Conservation (phyloP, 805 yeast genomes). For the Isabelozyma heimii region DNA sequence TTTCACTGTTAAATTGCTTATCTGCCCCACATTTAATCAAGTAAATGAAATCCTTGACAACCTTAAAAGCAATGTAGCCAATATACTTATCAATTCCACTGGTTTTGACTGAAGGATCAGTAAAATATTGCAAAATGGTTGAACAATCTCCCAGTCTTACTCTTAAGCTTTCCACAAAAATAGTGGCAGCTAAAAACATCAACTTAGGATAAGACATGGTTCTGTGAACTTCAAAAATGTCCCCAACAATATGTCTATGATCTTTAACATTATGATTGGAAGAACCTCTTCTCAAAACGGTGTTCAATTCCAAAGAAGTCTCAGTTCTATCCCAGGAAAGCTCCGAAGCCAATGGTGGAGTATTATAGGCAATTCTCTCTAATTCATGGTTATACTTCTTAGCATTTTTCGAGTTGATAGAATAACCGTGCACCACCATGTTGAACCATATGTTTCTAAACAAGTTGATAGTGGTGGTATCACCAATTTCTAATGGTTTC, state of each 20-base stretch:
- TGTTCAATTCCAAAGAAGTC: constrained; percentile 87
- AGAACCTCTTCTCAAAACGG: constrained; percentile 85
- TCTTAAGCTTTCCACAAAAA: constrained; percentile 75
- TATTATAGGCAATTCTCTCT: constrained; percentile 72
- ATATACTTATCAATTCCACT: constrained; percentile 69
- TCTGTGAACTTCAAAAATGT: constrained; percentile 49
- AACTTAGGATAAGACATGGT: constrained; percentile 67
- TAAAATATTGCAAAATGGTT: constrained; percentile 70
- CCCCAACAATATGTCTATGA: constrained; percentile 62
- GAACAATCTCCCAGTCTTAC: constrained; percentile 81
- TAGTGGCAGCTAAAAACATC: constrained; percentile 83
- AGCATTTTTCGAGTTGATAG: constrained; percentile 55
- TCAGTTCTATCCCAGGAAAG: constrained; percentile 79
- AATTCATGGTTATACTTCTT: constrained; percentile 48
- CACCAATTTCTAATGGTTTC: constrained; percentile 40
- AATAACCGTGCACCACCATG: constrained; percentile 86
- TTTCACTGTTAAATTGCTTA: constrained; percentile 53
- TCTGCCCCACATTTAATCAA: constrained; percentile 53
- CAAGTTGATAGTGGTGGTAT: constrained; percentile 51
- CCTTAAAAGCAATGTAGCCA: constrained; percentile 59
- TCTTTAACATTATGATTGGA: constrained; percentile 76
- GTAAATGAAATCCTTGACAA: constrained; percentile 55
- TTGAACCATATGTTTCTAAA: constrained; percentile 95
- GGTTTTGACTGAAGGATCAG: constrained; percentile 71
- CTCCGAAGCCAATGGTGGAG: constrained; percentile 88